Conservation (phyloP, 306 rosid species). For the Cucurbita ficifolia region DNA sequence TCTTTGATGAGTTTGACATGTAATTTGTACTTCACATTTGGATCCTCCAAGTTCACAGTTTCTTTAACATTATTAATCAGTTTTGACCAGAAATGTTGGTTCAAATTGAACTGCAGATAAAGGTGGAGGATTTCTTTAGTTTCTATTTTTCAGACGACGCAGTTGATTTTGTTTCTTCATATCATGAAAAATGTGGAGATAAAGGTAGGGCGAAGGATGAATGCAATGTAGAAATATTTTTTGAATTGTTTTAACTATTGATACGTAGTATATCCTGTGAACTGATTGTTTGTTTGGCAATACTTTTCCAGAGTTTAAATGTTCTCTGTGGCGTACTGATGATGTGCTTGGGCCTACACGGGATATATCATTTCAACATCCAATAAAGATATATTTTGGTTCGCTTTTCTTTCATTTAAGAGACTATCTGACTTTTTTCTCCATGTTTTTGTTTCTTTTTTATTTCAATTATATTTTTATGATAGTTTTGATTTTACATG, state of each 20-base stretch:
- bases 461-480: not conserved
- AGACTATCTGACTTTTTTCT: conserved; percentile 4
- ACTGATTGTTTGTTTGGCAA: not conserved
- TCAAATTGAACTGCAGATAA: conserved; percentile 48
- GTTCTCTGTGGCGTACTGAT: conserved; percentile 55
- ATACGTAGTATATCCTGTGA: not conserved
- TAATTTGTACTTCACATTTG: not conserved
- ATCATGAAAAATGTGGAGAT: conserved; percentile 70
- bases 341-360: conserved; percentile 67
- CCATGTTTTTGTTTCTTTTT: conserved; percentile 2
- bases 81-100: not conserved
- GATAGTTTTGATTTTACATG: conserved; percentile 1
- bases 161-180: conserved; percentile 39
- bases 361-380: conserved; percentile 77
- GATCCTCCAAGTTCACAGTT: not conserved
- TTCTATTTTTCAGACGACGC: conserved; percentile 62
- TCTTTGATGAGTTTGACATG: conserved; percentile 5
- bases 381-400: conserved; percentile 92
- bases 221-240: not conserved
- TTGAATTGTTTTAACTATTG: not conserved
- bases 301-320: conserved; percentile 44
- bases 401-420: conserved; percentile 6
- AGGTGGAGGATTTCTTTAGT: conserved; percentile 69
- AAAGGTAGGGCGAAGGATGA: conserved; percentile 45
- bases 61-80: not conserved